These are phyloP conservation scores for Neospermospora avenae DNA, from an alignment of 2,329 filamentous ascomycete genomes.

Conservation along the genomic window DNA sequence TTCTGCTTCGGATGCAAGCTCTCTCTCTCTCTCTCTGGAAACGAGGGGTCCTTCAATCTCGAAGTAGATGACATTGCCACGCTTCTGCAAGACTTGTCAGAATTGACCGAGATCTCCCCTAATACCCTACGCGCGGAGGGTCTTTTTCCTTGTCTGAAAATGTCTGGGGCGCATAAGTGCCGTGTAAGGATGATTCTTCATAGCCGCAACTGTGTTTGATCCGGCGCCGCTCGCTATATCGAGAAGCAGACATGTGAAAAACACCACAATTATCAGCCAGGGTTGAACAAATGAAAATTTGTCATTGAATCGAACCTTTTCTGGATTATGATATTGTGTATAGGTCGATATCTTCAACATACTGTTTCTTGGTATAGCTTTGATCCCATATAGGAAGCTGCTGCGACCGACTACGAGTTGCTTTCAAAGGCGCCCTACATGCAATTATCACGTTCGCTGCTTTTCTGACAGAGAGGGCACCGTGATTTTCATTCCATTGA, in stretches of 20 bases:
- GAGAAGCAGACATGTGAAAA: background rate
- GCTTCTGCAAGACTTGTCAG: background rate
- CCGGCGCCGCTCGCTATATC: background rate
- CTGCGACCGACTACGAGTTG: background rate
- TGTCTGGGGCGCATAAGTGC: background rate
- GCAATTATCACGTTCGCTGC: background rate
- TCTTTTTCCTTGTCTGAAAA: background rate
- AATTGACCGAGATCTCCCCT: conserved; percentile 3
- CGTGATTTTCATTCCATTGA: background rate
- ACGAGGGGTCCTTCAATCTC: background rate
- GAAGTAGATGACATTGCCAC: background rate
- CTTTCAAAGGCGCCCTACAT: background rate
- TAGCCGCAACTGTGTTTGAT: background rate
- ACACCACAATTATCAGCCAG: background rate
- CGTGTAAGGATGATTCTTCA: background rate
- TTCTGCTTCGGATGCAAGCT: background rate
- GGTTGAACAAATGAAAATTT: background rate
- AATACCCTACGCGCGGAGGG: no score
- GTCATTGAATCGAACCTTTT: background rate
- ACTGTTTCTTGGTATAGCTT: background rate
- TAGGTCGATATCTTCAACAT: no score
- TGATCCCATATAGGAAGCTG: background rate
- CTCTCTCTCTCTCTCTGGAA: background rate
- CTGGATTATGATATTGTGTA: background rate
- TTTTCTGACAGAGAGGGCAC: background rate